A percentile compares a stretch with the other conserved stretches of the same genome.
Evolutionary conservation across 2,329 filamentous ascomycete species (phyloP).

Genomic region (Sporothrix brunneoviolacea): DNA sequence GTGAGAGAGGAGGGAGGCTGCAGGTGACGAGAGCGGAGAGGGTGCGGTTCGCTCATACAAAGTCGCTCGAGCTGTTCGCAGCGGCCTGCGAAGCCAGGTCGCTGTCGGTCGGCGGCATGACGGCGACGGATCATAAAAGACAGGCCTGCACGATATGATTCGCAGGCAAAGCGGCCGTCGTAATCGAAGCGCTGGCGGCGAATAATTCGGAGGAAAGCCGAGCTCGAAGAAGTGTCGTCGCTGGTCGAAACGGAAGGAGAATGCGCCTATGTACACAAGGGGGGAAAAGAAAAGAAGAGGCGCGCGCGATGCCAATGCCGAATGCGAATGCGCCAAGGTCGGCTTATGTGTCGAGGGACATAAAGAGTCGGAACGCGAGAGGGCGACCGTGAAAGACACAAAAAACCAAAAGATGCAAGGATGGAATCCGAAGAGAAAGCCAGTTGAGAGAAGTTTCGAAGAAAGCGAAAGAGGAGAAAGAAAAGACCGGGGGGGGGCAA

Average conservation of each 20-base stretch:
- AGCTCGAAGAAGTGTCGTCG: not conserved
- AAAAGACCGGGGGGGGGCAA: slow-evolving; percentile 4
- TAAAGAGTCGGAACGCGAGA: not conserved
- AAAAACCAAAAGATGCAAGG: not conserved
- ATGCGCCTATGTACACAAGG: not conserved
- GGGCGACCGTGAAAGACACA: not conserved
- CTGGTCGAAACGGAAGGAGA: not conserved
- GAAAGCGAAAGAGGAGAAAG: slow-evolving; percentile 6
- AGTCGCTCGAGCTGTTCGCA: slow-evolving; percentile 85
- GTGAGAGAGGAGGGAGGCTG: not conserved
- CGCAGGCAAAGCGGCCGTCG: too few relatives aligned
- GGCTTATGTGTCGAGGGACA: not conserved
- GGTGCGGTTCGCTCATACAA: slow-evolving; percentile 56
- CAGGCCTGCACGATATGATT: too few relatives aligned
- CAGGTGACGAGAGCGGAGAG: not conserved
- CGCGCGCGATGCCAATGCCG: slow-evolving; percentile 3
- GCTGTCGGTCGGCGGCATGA: slow-evolving; percentile 29
- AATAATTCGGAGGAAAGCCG: not conserved
- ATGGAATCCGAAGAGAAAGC: slow-evolving; percentile 1
- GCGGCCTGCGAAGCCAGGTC: slow-evolving; percentile 33
- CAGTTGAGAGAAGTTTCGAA: not conserved
- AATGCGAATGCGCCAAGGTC: not conserved
- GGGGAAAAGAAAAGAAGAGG: not conserved
- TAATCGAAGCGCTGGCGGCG: not conserved
- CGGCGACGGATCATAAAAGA: not conserved